Percentiles rank a stretch among this genome's conserved stretches.
Evolutionary conservation across 192 early-diverging fungal species (phyloP).

Genomic region (Backusella circina): DNA sequence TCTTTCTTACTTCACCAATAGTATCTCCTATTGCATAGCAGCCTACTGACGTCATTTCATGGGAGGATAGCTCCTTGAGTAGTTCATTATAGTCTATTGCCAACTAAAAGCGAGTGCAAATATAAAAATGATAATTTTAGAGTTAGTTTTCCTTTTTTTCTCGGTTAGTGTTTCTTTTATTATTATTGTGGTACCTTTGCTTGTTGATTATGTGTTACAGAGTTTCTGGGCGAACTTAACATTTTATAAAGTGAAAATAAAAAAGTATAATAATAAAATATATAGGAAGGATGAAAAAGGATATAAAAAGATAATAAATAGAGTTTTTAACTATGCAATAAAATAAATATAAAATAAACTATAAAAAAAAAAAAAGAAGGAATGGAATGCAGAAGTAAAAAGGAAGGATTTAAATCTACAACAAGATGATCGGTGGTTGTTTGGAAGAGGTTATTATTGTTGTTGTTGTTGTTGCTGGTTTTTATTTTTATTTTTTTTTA

Average conservation of each 20-base stretch:
- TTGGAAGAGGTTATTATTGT: not conserved
- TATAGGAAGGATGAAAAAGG: not conserved
- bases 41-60: slow-evolving; percentile 48
- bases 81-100: slow-evolving; percentile 57
- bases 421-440: not conserved
- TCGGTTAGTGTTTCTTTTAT: not conserved
- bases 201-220: slow-evolving; percentile 35
- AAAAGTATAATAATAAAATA: slow-evolving; percentile 1
- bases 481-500: not conserved
- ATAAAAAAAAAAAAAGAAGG: not conserved
- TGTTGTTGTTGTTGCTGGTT: too few species aligned
- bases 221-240: slow-evolving; percentile 18
- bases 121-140: not conserved
- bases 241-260: not conserved
- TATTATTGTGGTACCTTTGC: slow-evolving; percentile 35
- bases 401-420: not conserved
- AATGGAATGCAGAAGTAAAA: not conserved
- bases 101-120: slow-evolving; percentile 36
- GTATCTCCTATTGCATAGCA: slow-evolving; percentile 52
- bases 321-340: not conserved
- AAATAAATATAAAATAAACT: not conserved
- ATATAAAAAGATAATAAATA: not conserved
- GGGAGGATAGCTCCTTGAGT: slow-evolving; percentile 56
- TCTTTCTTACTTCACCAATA: slow-evolving; percentile 42
- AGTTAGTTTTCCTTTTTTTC: not conserved